These are phyloP conservation scores for Pyrus communis DNA, from an alignment of 306 rosid species.

Conservation along the genomic window DNA sequence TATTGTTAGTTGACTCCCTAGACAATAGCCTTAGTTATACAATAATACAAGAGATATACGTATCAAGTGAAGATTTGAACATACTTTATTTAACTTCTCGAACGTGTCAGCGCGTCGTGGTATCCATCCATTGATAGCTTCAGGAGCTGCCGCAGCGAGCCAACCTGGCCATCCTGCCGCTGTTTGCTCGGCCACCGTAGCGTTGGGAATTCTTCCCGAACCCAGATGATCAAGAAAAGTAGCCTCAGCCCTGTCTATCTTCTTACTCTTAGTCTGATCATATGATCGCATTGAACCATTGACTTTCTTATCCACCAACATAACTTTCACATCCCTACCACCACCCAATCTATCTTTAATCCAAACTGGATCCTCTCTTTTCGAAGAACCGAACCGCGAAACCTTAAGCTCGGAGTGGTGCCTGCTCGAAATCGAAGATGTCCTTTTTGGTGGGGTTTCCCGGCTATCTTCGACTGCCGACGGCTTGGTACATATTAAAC, in stretches of 20 bases:
- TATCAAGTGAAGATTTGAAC: slow-evolving; percentile 15
- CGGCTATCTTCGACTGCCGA: slow-evolving; percentile 56
- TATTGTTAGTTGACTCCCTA: background rate
- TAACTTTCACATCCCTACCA: slow-evolving; percentile 30
- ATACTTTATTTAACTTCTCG: slow-evolving; percentile 67
- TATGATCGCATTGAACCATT: slow-evolving; percentile 32
- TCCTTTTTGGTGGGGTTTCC: slow-evolving; percentile 42
- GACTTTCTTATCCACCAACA: slow-evolving; percentile 43
- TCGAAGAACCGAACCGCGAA: slow-evolving; percentile 50
- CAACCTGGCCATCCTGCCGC: slow-evolving; percentile 98
- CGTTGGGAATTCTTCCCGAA: slow-evolving; percentile 58
- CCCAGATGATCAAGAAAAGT: slow-evolving; percentile 35
- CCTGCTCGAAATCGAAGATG: slow-evolving; percentile 28
- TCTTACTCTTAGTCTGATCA: slow-evolving; percentile 41
- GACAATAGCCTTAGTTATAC: background rate
- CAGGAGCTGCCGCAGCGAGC: slow-evolving; percentile 83
- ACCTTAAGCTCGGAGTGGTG: slow-evolving; percentile 27
- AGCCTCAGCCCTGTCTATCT: slow-evolving; percentile 32
- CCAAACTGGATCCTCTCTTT: slow-evolving; percentile 44
- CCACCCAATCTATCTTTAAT: slow-evolving; percentile 31
- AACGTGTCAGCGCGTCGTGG: slow-evolving; percentile 73
- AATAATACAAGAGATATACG: background rate
- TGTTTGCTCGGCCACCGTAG: slow-evolving; percentile 63
- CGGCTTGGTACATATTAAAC: slow-evolving; percentile 52
- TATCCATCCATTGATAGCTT: slow-evolving; percentile 81